phyloP scores from a whole-genome alignment of 257 asterid genomes.

The Fraxinus quadrangulata region DNA sequence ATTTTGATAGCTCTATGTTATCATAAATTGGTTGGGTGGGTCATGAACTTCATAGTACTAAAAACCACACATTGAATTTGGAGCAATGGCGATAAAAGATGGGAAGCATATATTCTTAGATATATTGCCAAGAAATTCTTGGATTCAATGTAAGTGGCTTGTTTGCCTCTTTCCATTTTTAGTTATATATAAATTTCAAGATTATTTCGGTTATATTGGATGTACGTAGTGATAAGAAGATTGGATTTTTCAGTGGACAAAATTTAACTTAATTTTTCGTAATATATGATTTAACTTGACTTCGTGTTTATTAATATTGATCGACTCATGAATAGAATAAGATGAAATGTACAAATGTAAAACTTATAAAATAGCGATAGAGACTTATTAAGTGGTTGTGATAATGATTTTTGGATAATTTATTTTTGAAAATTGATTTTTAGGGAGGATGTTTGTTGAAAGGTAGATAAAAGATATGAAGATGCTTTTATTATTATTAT shows the following conservation, averaged over 20 bases:
- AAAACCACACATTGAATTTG: slow-evolving; percentile 21
- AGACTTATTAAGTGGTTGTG: neutral
- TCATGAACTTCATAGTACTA: slow-evolving; percentile 20
- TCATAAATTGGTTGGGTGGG: slow-evolving; percentile 8
- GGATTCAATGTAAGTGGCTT: neutral
- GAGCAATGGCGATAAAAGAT: neutral
- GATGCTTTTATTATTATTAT: no score
- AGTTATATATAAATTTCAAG: neutral
- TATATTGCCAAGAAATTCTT: neutral
- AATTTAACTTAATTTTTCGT: no score
- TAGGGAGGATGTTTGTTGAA: no score
- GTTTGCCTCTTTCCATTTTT: neutral
- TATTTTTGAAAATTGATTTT: no score
- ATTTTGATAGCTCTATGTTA: slow-evolving; percentile 15
- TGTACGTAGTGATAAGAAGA: neutral
- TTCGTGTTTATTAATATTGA: neutral
- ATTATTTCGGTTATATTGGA: no score
- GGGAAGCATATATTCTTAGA: neutral
- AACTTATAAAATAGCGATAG: neutral
- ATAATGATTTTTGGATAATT: no score
- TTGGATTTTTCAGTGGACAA: no score
- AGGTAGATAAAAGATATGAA: no score
- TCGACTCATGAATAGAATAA: neutral
- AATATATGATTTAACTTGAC: neutral
- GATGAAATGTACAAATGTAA: neutral